Percentiles rank a stretch among this genome's conserved stretches.
Conservation (phyloP, 495 filamentous ascomycete species). For the Xylaria curta region DNA sequence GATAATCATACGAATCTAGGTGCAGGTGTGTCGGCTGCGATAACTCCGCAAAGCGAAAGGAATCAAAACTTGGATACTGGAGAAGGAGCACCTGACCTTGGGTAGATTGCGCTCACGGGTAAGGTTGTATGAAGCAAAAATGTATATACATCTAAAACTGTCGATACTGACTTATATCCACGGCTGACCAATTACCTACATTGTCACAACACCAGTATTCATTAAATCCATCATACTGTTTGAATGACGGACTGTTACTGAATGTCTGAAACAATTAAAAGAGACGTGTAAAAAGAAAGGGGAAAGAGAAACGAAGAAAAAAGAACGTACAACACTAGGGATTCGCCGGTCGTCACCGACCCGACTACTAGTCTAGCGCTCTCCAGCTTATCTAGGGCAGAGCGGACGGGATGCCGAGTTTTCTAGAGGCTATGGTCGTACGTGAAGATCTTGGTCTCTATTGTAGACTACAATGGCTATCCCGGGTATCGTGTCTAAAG, state of each 20-base stretch:
- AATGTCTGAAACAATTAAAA: too few relatives aligned
- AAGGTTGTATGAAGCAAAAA: neutral
- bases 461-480: neutral
- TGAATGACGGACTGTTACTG: too few relatives aligned
- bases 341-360: neutral
- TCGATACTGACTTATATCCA: neutral
- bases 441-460: neutral
- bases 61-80: neutral
- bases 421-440: constrained; percentile 39
- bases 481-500: neutral
- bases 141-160: neutral
- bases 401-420: constrained; percentile 53
- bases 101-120: neutral
- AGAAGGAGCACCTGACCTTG: neutral
- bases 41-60: neutral
- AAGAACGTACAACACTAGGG: neutral
- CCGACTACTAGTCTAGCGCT: neutral
- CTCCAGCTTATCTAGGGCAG: constrained; percentile 42
- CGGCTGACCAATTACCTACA: neutral
- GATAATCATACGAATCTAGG: neutral
- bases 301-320: neutral
- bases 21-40: neutral
- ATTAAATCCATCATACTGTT: too few relatives aligned
- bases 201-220: neutral
- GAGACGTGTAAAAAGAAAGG: neutral